These are phyloP conservation scores for Boletus insuetus DNA, from an alignment of 768 basidiomycete genomes.

Conservation along the genomic window DNA sequence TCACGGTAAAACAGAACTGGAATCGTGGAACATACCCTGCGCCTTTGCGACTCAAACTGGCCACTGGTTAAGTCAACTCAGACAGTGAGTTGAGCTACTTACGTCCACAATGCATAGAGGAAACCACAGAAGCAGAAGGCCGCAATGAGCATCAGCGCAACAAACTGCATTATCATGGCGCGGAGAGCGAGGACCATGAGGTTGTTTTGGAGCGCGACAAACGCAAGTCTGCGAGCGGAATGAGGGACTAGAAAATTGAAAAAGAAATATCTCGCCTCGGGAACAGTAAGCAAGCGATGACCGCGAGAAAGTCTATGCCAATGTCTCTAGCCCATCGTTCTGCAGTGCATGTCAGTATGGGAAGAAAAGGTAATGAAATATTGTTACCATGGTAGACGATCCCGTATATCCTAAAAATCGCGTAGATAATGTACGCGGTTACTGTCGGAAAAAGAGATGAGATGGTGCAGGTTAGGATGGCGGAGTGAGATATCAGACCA, in stretches of 20 bases:
- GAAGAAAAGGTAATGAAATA: neutral
- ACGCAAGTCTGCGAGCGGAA: constrained; percentile 65
- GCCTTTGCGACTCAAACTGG: constrained; percentile 60
- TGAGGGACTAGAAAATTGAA: neutral
- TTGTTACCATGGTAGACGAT: constrained; percentile 54
- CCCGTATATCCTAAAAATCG: constrained; percentile 75
- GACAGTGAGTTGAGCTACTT: constrained; percentile 34
- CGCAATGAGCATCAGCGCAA: constrained; percentile 78
- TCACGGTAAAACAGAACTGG: neutral
- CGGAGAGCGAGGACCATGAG: constrained; percentile 80
- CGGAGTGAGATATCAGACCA: constrained; percentile 41
- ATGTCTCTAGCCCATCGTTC: constrained; percentile 63
- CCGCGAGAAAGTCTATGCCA: constrained; percentile 80
- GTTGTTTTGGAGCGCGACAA: constrained; percentile 83
- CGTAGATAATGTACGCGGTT: constrained; percentile 75
- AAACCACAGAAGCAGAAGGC: constrained; percentile 92
- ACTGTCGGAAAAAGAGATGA: constrained; percentile 42
- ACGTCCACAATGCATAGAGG: constrained; percentile 92
- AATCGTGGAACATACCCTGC: constrained; percentile 43
- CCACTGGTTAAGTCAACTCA: constrained; percentile 5
- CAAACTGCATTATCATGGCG: constrained; percentile 92
- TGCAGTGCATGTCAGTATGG: constrained; percentile 25
- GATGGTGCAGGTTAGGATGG: neutral
- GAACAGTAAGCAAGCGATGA: constrained; percentile 89
- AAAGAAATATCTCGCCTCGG: constrained; percentile 54